These are phyloP conservation scores for Blastobotrys illinoisensis DNA, from an alignment of 1,139 yeast species.

Conservation along the genomic window DNA sequence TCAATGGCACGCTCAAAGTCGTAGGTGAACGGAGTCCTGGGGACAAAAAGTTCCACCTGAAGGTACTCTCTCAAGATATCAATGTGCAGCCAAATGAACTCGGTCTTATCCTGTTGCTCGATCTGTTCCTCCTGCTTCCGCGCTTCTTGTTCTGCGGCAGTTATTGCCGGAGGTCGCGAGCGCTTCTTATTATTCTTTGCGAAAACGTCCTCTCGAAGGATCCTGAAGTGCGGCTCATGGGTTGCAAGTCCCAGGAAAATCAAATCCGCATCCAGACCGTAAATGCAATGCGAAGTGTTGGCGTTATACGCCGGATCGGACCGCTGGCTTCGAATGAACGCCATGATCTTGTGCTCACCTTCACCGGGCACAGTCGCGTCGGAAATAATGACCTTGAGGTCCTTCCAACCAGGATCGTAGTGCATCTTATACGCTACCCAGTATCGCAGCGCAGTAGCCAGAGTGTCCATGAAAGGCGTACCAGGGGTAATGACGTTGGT, in stretches of 20 bases:
- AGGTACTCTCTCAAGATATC: conserved; percentile 84
- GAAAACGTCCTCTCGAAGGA: conserved; percentile 93
- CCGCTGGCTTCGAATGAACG: conserved; percentile 78
- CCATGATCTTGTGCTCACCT: conserved; percentile 98
- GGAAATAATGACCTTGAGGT: conserved; percentile 73
- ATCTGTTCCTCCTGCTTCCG: conserved; percentile 51
- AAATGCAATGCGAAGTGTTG: conserved; percentile 89
- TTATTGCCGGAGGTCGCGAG: conserved; percentile 20
- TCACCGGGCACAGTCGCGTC: conserved; percentile 99
- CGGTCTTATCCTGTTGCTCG: conserved; percentile 62
- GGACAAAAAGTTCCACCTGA: conserved; percentile 68
- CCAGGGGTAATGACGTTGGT: conserved; percentile 99
- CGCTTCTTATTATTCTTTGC: conserved; percentile 58
- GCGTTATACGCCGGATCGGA: conserved; percentile 71
- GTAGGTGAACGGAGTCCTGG: conserved; percentile 64
- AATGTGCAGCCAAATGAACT: conserved; percentile 91
- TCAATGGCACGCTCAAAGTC: conserved; percentile 94
- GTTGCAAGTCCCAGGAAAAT: conserved; percentile 95
- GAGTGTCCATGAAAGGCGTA: conserved; percentile 92
- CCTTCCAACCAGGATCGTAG: conserved; percentile 88
- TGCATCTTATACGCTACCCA: conserved; percentile 89
- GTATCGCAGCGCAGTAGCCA: conserved; percentile 78
- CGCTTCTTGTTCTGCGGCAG: conserved; percentile 31
- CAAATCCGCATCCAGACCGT: conserved; percentile 96
- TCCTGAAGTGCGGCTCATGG: conserved; percentile 94